Percentiles rank a stretch among this genome's conserved stretches.
Evolutionary conservation across 1,284 basidiomycete genomes (phyloP).

Genomic region (Microbotryum intermedium): DNA sequence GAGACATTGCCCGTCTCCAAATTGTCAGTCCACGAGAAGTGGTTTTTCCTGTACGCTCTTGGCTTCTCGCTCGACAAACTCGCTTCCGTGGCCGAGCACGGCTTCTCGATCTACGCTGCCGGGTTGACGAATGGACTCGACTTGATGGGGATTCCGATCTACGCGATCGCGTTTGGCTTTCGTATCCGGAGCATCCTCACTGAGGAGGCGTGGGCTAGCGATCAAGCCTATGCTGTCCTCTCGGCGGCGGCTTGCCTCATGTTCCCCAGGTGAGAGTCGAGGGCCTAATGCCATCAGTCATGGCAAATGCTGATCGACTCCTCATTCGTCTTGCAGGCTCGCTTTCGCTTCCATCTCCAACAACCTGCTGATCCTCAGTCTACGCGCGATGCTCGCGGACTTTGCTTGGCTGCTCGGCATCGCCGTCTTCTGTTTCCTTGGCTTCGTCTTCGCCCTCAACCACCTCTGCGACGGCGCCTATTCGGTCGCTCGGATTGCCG

Average conservation of each 20-base stretch:
- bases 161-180: conserved; percentile 37
- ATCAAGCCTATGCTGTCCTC: conserved; percentile 38
- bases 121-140: conserved; percentile 40
- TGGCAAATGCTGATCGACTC: background rate
- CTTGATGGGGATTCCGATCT: conserved; percentile 33
- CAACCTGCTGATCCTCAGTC: conserved; percentile 40
- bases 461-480: conserved; percentile 30
- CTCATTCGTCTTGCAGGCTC: conserved; percentile 22
- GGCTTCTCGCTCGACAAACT: conserved; percentile 36
- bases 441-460: conserved; percentile 29
- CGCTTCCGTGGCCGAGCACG: conserved; percentile 32
- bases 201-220: conserved; percentile 30
- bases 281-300: background rate
- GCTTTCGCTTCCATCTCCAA: conserved; percentile 40
- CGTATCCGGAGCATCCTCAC: conserved; percentile 34
- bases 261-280: conserved; percentile 31
- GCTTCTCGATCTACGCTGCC: conserved; percentile 35
- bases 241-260: conserved; percentile 37
- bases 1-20: conserved; percentile 13
- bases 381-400: conserved; percentile 40
- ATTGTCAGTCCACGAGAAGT: conserved; percentile 21
- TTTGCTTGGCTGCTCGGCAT: conserved; percentile 37
- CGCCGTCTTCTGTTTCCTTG: conserved; percentile 29
- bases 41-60: conserved; percentile 35
- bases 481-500: conserved; percentile 16